A percentile compares a stretch with the other conserved stretches of the same genome.
These are phyloP conservation scores for Phellinidium pouzarii DNA, from an alignment of 1,284 basidiomycete species.

Conservation along the genomic window DNA sequence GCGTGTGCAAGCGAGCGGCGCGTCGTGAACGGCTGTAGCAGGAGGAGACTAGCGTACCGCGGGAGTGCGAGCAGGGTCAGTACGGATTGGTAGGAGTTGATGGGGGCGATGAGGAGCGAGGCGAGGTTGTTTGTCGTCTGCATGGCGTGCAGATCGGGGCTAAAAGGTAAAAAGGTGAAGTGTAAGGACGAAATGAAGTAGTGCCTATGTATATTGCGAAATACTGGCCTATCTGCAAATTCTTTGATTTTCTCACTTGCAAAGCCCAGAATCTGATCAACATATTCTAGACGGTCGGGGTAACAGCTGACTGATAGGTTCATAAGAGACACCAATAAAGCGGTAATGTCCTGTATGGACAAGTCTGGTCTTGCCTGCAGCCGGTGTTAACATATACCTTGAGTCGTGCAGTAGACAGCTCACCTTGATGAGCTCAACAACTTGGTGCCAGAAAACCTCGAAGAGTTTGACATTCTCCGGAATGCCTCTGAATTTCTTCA, in stretches of 20 bases:
- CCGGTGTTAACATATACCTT: background rate
- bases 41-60: conserved; percentile 76
- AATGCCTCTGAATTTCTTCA: conserved; percentile 84
- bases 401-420: conserved; percentile 15
- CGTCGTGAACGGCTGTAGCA: conserved; percentile 81
- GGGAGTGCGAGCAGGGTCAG: conserved; percentile 91
- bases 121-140: conserved; percentile 87
- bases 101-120: conserved; percentile 82
- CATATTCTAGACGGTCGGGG: conserved; percentile 90
- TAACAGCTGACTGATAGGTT: conserved; percentile 94
- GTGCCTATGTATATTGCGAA: background rate
- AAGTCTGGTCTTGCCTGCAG: conserved; percentile 88
- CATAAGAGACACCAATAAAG: conserved; percentile 85
- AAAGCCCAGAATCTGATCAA: conserved; percentile 88
- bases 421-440: conserved; percentile 94
- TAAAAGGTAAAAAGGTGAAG: conserved; percentile 30
- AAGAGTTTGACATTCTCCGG: conserved; percentile 90
- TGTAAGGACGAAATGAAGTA: background rate
- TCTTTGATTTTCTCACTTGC: conserved; percentile 82
- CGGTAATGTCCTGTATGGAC: conserved; percentile 92
- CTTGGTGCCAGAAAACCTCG: conserved; percentile 96
- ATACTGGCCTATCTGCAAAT: conserved; percentile 68
- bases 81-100: conserved; percentile 90
- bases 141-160: conserved; percentile 80
- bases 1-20: conserved; percentile 87